Evolutionary conservation across 164 flowering plant species (phyloP), one percentile per base, ranked within the genome.

Genomic region (Tetracentron sinense): DNA sequence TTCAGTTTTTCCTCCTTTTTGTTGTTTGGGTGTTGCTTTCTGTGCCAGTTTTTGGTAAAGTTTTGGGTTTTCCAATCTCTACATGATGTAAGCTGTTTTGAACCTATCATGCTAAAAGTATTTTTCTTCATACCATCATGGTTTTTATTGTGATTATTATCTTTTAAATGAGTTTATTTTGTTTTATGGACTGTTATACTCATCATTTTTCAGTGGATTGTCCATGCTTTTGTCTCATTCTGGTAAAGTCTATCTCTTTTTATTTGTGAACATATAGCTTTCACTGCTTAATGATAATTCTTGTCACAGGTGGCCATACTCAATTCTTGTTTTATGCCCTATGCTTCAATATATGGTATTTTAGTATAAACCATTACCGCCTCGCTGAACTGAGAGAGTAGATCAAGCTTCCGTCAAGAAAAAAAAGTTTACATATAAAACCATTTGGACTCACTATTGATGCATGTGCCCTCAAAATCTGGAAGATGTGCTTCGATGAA

Each of bases 171-270:
- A n/a, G n/a, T n/a, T n/a, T n/a, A n/a, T n/a, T 87, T 91, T 75
- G 68, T 84, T 61, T 68, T 87, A 17, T 94, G 90, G 88, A 94
- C 96, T 2, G 64, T 75, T 33, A 51, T 62, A 11, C 91, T 67
- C 42, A 93, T 89, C 23, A 54, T 86, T 60, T 83, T 91, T 69
- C 98, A 89, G 50, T 94, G 98, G 98, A 50, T 84, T 19, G 63
- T 94, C 60, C 98, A 94, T 74, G 91, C 96, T 30, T 81, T 75
- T 62, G 65, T 83, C 58, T 72, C 78, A 25, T 33, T 81, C 3
- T 77, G 88, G 96, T 89, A 87, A 68, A 42, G 48, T 30, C n/a
- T n/a, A n/a, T 60, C 19, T 22, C 25, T 0, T 55, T 12, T 66
- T 60, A 0, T n/a, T 15, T 38, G 4, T 10, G 20, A 28, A 33